phyloP scores from a whole-genome alignment of 306 rosid species.

The Rosa lucieae region DNA sequence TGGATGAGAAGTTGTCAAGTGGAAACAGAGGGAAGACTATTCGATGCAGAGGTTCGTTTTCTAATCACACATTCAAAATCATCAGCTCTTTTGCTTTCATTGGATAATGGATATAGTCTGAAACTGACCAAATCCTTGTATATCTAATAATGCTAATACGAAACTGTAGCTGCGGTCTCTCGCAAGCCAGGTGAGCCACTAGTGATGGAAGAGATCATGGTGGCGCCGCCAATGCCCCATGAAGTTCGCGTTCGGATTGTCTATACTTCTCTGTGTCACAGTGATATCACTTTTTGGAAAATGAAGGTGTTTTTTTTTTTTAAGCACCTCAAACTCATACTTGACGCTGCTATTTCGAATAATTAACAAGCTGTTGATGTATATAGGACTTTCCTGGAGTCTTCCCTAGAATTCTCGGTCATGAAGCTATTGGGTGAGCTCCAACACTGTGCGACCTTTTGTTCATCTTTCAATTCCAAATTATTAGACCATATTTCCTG shows the following conservation, averaged over 20 bases:
- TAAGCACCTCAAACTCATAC: background rate
- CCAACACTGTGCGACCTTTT: background rate
- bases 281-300: constrained; percentile 76
- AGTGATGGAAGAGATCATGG: constrained; percentile 60
- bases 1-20: constrained; percentile 37
- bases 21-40: constrained; percentile 49
- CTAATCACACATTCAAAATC: background rate
- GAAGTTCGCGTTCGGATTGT: constrained; percentile 69
- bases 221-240: constrained; percentile 76
- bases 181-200: constrained; percentile 68
- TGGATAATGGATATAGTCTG: background rate
- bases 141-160: background rate
- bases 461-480: background rate
- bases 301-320: constrained; percentile 48
- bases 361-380: background rate
- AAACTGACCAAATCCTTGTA: background rate
- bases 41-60: constrained; percentile 58
- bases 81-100: background rate
- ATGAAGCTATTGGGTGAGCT: constrained; percentile 79
- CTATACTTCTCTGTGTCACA: constrained; percentile 74
- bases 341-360: background rate
- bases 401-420: constrained; percentile 76
- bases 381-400: constrained; percentile 59
- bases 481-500: background rate
- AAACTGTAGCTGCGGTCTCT: constrained; percentile 58